phyloP scores from a whole-genome alignment of 371 early-diverging fungal genomes.

The Rhizopus stolonifer region DNA sequence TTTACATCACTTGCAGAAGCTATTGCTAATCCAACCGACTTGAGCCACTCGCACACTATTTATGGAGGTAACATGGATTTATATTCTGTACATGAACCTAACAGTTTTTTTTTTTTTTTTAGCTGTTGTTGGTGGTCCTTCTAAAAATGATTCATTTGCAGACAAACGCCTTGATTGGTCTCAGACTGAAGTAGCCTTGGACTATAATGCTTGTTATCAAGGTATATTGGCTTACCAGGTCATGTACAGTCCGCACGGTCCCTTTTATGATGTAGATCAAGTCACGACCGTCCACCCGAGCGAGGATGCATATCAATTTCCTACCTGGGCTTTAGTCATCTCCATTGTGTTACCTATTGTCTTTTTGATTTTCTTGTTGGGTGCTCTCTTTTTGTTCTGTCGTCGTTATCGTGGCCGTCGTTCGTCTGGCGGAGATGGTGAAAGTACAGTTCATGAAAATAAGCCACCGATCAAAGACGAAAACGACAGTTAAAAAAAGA shows the following conservation, averaged over 20 bases:
- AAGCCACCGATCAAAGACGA: background rate
- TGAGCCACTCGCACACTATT: slow-evolving; percentile 4
- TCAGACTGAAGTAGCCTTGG: slow-evolving; percentile 53
- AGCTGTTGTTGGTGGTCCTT: slow-evolving; percentile 55
- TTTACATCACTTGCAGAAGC: slow-evolving; percentile 9
- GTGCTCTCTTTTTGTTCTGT: background rate
- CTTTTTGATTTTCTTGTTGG: background rate
- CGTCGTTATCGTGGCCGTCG: background rate
- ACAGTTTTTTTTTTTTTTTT: slow-evolving; percentile 12
- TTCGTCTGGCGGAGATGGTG: background rate
- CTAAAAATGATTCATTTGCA: slow-evolving; percentile 37
- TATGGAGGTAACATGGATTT: slow-evolving; percentile 23
- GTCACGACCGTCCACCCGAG: too few relatives aligned
- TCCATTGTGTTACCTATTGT: background rate
- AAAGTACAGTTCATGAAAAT: background rate
- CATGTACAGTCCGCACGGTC: slow-evolving; percentile 20
- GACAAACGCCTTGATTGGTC: slow-evolving; percentile 44
- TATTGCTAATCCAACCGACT: background rate
- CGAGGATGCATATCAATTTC: background rate
- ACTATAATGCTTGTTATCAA: slow-evolving; percentile 55
- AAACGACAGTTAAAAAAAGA: too few relatives aligned
- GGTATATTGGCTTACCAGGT: slow-evolving; percentile 49
- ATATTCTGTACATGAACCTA: background rate
- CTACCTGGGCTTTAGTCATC: slow-evolving; percentile 2
- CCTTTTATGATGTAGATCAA: slow-evolving; percentile 4